These are phyloP conservation scores for Aspergillus incahuasiensis DNA, from an alignment of 495 filamentous ascomycete species.

Conservation along the genomic window DNA sequence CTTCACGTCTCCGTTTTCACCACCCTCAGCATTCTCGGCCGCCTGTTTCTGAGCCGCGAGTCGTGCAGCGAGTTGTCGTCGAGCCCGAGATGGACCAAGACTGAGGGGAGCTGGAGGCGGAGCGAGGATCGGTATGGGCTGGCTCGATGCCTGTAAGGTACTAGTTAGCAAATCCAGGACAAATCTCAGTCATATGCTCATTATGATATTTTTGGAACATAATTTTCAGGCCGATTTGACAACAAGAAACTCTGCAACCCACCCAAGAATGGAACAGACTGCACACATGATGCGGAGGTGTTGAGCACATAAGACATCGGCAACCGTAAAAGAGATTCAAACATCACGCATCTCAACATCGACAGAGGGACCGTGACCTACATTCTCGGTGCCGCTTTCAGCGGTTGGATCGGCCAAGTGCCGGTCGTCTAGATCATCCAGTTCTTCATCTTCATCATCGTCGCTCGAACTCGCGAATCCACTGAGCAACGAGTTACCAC, in stretches of 20 bases:
- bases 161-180: neutral
- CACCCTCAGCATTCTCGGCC: constrained; percentile 22
- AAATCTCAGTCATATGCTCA: neutral
- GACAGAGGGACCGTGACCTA: constrained; percentile 58
- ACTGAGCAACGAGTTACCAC: constrained; percentile 67
- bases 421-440: constrained; percentile 77
- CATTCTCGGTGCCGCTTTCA: constrained; percentile 55
- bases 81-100: constrained; percentile 78
- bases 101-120: constrained; percentile 53
- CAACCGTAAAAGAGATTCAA: constrained; percentile 20
- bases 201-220: constrained; percentile 16
- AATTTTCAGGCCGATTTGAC: neutral
- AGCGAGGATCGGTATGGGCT: constrained; percentile 44
- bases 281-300: constrained; percentile 13
- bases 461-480: constrained; percentile 96
- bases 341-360: constrained; percentile 52
- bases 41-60: constrained; percentile 73
- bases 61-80: constrained; percentile 76
- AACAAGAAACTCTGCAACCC: constrained; percentile 8
- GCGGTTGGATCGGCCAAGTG: constrained; percentile 28
- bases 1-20: constrained; percentile 21
- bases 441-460: constrained; percentile 95
- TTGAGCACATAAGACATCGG: neutral
- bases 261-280: constrained; percentile 9
- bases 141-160: constrained; percentile 25